These are phyloP conservation scores for Brassica rapa DNA, from an alignment of 345 rosid species.

Conservation along the genomic window DNA sequence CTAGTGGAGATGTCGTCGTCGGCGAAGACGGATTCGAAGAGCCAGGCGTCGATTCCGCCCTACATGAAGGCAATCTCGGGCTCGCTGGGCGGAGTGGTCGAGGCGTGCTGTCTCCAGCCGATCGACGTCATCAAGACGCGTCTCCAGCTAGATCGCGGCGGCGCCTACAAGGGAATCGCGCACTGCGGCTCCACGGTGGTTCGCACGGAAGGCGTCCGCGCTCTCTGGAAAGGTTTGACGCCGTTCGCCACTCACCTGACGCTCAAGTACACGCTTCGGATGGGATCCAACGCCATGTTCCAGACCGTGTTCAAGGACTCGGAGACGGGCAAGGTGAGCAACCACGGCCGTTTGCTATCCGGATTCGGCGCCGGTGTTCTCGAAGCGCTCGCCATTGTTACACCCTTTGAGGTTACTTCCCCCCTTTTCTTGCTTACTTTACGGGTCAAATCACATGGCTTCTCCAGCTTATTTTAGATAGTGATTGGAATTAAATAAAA, in stretches of 20 bases:
- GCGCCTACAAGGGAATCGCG: slow-evolving; percentile 70
- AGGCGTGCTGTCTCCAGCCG: slow-evolving; percentile 89
- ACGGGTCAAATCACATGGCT: slow-evolving; percentile 9
- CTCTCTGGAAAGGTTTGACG: slow-evolving; percentile 92
- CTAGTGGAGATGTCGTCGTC: slow-evolving; percentile 9
- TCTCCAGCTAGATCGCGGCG: slow-evolving; percentile 74
- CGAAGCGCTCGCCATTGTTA: slow-evolving; percentile 88
- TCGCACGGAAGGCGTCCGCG: slow-evolving; percentile 74
- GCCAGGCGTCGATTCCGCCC: slow-evolving; percentile 56
- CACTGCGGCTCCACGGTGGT: slow-evolving; percentile 78
- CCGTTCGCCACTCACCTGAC: slow-evolving; percentile 97
- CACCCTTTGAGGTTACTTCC: slow-evolving; percentile 80
- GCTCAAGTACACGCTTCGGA: slow-evolving; percentile 79
- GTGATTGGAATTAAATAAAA: background rate
- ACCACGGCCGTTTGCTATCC: slow-evolving; percentile 57
- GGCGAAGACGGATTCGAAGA: slow-evolving; percentile 11
- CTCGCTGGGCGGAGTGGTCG: slow-evolving; percentile 84
- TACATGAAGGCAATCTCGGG: slow-evolving; percentile 94
- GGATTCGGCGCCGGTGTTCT: slow-evolving; percentile 98
- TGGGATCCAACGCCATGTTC: slow-evolving; percentile 88
- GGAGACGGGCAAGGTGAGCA: slow-evolving; percentile 66
- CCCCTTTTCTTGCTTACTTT: background rate
- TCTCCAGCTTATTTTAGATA: background rate
- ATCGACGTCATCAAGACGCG: slow-evolving; percentile 94
- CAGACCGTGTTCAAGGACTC: slow-evolving; percentile 82